phyloP scores from a whole-genome alignment of 2,329 filamentous ascomycete genomes.

The Cryphonectria japonica region DNA sequence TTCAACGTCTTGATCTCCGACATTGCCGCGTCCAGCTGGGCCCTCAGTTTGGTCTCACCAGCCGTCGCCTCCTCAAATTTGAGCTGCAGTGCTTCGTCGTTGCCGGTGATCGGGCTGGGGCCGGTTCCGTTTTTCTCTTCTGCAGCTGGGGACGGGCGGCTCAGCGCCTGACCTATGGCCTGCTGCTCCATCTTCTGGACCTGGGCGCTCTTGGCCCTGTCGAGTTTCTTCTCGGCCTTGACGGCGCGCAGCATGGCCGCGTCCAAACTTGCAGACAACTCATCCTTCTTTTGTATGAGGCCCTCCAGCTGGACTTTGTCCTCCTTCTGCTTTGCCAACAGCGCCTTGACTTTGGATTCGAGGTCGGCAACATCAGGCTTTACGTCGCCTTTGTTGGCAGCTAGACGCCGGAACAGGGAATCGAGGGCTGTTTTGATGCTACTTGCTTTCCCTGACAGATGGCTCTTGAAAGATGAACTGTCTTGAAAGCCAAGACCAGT shows the following conservation, averaged over 20 bases:
- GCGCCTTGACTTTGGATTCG: constrained; percentile 73
- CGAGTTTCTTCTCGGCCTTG: constrained; percentile 92
- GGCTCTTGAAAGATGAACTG: constrained; percentile 74
- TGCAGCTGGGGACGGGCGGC: constrained; percentile 55
- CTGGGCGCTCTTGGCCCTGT: constrained; percentile 84
- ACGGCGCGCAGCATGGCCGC: constrained; percentile 89
- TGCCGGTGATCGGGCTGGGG: constrained; percentile 57
- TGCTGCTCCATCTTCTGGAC: constrained; percentile 92
- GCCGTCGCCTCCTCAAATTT: constrained; percentile 79
- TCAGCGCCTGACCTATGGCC: constrained; percentile 71
- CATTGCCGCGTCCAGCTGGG: constrained; percentile 81
- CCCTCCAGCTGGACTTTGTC: constrained; percentile 77
- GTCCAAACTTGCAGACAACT: constrained; percentile 84
- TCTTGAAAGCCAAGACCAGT: constrained; percentile 66
- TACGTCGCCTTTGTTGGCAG: constrained; percentile 54
- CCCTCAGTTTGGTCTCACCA: constrained; percentile 79
- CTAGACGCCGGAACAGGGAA: constrained; percentile 64
- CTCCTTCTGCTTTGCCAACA: constrained; percentile 82
- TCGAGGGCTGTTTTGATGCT: constrained; percentile 77
- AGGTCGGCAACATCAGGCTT: constrained; percentile 73
- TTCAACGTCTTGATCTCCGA: constrained; percentile 74
- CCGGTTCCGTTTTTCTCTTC: constrained; percentile 54
- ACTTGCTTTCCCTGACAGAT: constrained; percentile 76
- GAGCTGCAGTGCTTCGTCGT: constrained; percentile 70
- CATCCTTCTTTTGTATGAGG: constrained; percentile 77